These are phyloP conservation scores for Stephanodiscus minutulus DNA, from an alignment of 108 stramenopile genomes.

Conservation along the genomic window DNA sequence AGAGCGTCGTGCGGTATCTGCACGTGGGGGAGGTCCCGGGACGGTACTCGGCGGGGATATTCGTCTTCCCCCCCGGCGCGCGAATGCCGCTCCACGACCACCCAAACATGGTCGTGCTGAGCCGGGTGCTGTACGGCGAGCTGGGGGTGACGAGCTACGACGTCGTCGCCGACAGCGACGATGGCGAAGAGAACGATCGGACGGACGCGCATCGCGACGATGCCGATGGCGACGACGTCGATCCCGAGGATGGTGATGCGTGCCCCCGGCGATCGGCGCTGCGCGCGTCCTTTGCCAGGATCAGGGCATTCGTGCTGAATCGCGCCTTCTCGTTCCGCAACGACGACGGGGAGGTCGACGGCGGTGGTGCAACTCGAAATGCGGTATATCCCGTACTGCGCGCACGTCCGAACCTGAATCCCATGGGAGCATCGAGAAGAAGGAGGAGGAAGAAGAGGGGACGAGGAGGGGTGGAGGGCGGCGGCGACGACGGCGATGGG, in stretches of 20 bases:
- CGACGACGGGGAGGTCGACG: not conserved
- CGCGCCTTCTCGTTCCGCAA: not conserved
- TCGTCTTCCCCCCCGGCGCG: conserved; percentile 89
- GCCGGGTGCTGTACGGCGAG: conserved; percentile 87
- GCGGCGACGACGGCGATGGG: not conserved
- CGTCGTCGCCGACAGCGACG: conserved; percentile 41
- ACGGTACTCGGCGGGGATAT: conserved; percentile 87
- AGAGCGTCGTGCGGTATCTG: conserved; percentile 64
- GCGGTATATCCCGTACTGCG: conserved; percentile 10
- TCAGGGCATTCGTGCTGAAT: conserved; percentile 1
- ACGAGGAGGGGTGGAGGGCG: not conserved
- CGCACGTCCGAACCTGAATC: conserved; percentile 21
- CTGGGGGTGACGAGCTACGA: conserved; percentile 76
- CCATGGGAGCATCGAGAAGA: conserved; percentile 20
- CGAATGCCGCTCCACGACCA: conserved; percentile 95
- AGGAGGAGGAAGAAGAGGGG: not conserved
- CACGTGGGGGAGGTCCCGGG: conserved; percentile 78
- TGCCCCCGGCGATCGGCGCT: not conserved
- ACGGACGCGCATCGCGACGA: not conserved
- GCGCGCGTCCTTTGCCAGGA: not conserved
- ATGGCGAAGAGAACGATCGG: not conserved
- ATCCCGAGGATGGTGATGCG: not conserved
- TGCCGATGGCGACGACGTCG: not conserved
- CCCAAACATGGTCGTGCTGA: conserved; percentile 92
- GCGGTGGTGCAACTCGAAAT: no score